Base-by-base conservation (phyloP, 1,139 yeast species). In the Suhomyces guaymorum region DNA sequence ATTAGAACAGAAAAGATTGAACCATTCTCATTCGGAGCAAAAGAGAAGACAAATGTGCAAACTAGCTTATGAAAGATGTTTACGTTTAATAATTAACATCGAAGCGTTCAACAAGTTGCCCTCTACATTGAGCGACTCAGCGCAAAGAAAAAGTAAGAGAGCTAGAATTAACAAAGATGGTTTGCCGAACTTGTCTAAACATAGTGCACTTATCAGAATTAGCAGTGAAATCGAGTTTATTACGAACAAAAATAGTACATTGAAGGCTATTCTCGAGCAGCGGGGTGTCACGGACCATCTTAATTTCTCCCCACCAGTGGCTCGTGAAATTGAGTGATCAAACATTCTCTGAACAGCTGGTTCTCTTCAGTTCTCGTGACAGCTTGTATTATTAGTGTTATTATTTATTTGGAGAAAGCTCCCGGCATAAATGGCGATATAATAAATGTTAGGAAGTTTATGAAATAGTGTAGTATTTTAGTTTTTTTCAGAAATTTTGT, bases 11-110 rank as follows among this genome's bases (percentile, higher is more conserved):
- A 83, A 82, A 51, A 70, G 92, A 37, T 55, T 70, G 36, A 82
- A 83, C 51, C 96, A 87, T 55, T 79, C 85, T 6, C 69, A 77
- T 32, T 78, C 86, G 34, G 96, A 87, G 56, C 88, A 86, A 58
- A 76, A 78, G 49, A 72, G 96, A 38, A 70, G 96, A 29, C 81
- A 78, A 43, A 59, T 75, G 47, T 86, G 90, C 54, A 85, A 84
- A 56, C 61, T 66, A 22, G 80, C 85, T 1, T 79, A 78, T 52
- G 81, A 78, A 35, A 52, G 76, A 38, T 70, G 76, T 47, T 56
- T 70, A 31, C 54, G 67, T 26, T 54, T 69, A 30, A 63, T 70
- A 24, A 66, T 70, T 16, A 61, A 70, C 40, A 60, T 69, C 28
- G 71, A 67, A 15, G 70, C 69, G 18, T 70, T 66, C 49, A 55